phyloP scores from a whole-genome alignment of 768 basidiomycete genomes.

The Boletus insuetus region DNA sequence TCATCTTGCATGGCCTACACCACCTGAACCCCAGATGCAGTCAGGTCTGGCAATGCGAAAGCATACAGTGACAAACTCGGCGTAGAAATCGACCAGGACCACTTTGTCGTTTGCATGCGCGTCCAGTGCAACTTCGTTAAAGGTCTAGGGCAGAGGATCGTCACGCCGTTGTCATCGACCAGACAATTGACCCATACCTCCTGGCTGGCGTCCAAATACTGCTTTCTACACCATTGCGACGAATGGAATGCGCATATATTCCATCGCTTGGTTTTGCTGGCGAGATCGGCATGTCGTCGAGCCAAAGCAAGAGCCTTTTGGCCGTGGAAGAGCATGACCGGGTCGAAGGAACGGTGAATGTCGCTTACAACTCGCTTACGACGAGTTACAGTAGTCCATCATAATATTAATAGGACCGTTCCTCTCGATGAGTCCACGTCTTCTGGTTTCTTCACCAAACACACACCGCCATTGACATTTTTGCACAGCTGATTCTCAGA shows the following conservation, averaged over 20 bases:
- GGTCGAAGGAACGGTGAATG: neutral
- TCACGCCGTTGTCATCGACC: neutral
- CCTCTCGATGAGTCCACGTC: too few species aligned
- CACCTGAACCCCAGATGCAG: conserved; percentile 44
- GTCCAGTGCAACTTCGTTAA: conserved; percentile 31
- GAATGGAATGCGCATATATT: conserved; percentile 37
- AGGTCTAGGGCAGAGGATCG: conserved; percentile 30
- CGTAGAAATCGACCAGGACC: conserved; percentile 77
- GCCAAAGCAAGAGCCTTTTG: conserved; percentile 1
- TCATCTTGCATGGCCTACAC: conserved; percentile 73
- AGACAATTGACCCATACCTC: conserved; percentile 33
- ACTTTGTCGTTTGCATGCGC: conserved; percentile 44
- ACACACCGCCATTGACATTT: too few species aligned
- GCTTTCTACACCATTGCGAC: conserved; percentile 30
- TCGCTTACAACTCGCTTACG: neutral
- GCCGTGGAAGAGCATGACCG: conserved; percentile 15
- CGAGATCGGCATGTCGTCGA: conserved; percentile 4
- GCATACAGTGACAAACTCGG: conserved; percentile 52
- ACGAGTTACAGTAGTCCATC: neutral
- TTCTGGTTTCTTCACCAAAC: too few species aligned
- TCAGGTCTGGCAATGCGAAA: conserved; percentile 2
- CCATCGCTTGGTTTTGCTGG: conserved; percentile 23
- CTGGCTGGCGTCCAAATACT: conserved; percentile 46
- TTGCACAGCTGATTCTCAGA: too few species aligned
- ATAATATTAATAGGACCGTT: too few species aligned